Base-by-base conservation (phyloP, 1,139 yeast species). In the Taphrina deformans region DNA sequence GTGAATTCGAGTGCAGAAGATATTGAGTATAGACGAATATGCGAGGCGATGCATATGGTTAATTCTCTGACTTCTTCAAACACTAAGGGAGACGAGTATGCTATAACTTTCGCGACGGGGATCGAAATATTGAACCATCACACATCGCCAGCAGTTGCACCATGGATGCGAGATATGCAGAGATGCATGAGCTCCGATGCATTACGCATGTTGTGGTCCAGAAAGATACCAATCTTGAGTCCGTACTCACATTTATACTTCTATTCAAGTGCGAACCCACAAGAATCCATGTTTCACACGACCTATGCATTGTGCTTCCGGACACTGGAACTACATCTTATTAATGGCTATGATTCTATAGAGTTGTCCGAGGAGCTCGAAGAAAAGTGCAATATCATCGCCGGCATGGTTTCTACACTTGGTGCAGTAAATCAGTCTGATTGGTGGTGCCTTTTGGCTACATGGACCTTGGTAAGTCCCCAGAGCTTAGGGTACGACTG, bases 361-460 rank as follows among this genome's bases (percentile, higher is more conserved):
- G 48, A 21, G n/a, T 27, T 10, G 21, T 44, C 48, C 21, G 27
- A 12, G 12, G 48, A 5, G 2, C 48, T 44, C 48, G 48, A 44
- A 7, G 27, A 44, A 10, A 44, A 44, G 48, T 44, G 48, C 48
- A 44, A 44, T n/a, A 21, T 44, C n/a, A n/a, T 44, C n/a, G 48
- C 48, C 27, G 48, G 48, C 12, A 44, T 44, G 48, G 27, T 44
- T 16, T 7, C 48, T 18, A 23, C 48, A 21, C 27, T 44, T 12
- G 48, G 48, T 5, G 48, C 48, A 44, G 48, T 44, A 2, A 23
- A 21, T n/a, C 48, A 44, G 6, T 21, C 27, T 3, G 48, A 44
- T 21, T 44, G 48, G 48, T 44, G 48, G 48, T 44, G 48, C 26
- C 27, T 44, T 9, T 21, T 44, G 6, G 48, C 27, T 10, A 44